Evolutionary conservation across 371 early-diverging fungal species (phyloP).

Genomic region (Mucor circinelloides): DNA sequence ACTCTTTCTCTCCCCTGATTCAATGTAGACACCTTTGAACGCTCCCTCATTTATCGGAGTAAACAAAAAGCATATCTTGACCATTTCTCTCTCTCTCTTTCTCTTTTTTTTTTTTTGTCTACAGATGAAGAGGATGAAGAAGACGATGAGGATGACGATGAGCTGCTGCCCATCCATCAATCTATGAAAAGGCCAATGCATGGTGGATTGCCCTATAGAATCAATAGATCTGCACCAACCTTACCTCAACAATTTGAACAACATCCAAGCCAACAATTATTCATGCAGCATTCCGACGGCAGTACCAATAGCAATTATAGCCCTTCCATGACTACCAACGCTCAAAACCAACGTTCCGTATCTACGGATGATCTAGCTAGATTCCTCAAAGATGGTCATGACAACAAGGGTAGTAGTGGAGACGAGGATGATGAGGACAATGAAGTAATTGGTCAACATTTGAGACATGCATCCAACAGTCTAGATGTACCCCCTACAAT

Average conservation of each 20-base stretch:
- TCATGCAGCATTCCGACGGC: conserved; percentile 8
- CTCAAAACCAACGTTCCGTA: background rate
- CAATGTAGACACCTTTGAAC: background rate
- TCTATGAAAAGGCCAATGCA: background rate
- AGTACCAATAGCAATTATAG: conserved; percentile 3
- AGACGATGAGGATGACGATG: conserved; percentile 14
- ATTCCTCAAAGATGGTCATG: background rate
- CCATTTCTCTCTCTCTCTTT: no score
- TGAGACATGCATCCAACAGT: conserved; percentile 8
- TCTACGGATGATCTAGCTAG: conserved; percentile 9
- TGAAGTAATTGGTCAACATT: conserved; percentile 14
- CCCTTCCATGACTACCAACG: background rate
- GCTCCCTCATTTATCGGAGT: conserved; percentile 11
- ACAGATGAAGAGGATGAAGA: conserved; percentile 8
- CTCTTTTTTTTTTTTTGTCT: no score
- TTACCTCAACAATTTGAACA: background rate
- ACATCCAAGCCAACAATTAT: background rate
- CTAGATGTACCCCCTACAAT: conserved; percentile 15
- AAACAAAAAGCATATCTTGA: background rate
- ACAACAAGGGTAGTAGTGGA: background rate
- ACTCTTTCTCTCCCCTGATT: background rate
- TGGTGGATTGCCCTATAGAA: background rate
- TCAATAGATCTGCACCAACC: conserved; percentile 15
- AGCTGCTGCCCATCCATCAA: background rate
- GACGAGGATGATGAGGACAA: conserved; percentile 10